Evolutionary conservation across 225 moss, liverwort and hornwort genomes (phyloP), one percentile per base, ranked within the genome.

Genomic region (Straminergon stramineum): DNA sequence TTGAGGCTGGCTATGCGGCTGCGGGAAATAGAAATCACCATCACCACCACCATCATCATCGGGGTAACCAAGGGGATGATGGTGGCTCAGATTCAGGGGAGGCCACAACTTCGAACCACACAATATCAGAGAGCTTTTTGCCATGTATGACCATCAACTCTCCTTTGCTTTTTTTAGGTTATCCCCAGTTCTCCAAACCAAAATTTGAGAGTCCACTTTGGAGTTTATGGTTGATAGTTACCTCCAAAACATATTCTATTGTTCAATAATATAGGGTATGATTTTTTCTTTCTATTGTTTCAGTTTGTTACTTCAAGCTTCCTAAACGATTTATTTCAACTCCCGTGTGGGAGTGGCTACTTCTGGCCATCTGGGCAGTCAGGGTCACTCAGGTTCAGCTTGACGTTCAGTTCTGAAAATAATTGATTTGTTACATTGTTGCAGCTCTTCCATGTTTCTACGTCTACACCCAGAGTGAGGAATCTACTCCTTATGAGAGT

Each of bases 391-490:
- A n/a, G 52, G 74, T 52, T 57, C 53, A 66, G 39, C 21, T 63
- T 84, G 75, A 65, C 67, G 31, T 66, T 85, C 35, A 78, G 37
- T 89, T 85, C 21, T 81, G 80, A 57, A 39, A 60, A 83, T 86
- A 39, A 84, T 74, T 84, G 66, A 84, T 81, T 19, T 68, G 26
- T 62, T 86, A 23, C 60, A 61, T 90, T 82, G 58, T 45, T 93
- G 92, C 95, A 96, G 96, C 93, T 63, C 94, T 99, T 87, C 96
- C 99, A 34, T 97, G 99, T 89, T 99, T 99, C 92, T 99, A 97
- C 89, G 90, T 99, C 84, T 96, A 97, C 87, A 94, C 95, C 34
- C 93, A 95, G 87, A 94, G 93, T 69, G 99, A 97, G 89, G 92
- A 90, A 35, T 92, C 94, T 45, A 91, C 89, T 83, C 93, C 91